Percentiles rank a stretch among this genome's conserved stretches.
Evolutionary conservation across 441 rosid genomes (phyloP).

Genomic region (Erodium texanum): DNA sequence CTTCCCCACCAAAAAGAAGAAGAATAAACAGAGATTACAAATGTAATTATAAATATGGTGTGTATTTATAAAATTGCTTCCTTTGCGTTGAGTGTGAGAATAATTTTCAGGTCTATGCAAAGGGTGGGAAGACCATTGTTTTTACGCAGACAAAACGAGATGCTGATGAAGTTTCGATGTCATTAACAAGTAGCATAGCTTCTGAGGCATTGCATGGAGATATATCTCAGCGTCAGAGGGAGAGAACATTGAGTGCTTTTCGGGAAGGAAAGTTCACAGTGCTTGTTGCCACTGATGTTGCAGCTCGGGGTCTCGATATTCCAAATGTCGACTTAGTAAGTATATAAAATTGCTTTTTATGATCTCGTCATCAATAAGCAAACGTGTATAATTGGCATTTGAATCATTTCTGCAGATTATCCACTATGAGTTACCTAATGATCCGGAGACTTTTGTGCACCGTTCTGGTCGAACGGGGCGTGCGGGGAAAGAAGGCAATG

Average conservation of each 20-base stretch:
- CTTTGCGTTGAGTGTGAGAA: no score
- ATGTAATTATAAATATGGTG: no score
- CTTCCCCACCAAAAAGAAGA: no score
- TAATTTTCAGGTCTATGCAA: constrained; percentile 87
- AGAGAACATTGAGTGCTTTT: constrained; percentile 84
- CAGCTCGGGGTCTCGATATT: constrained; percentile 95
- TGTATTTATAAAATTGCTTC: no score
- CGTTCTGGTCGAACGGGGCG: constrained; percentile 99
- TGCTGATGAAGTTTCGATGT: constrained; percentile 89
- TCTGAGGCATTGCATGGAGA: constrained; percentile 97
- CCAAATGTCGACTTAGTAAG: constrained; percentile 91
- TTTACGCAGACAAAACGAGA: constrained; percentile 93
- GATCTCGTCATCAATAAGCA: no score
- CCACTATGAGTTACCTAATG: constrained; percentile 97
- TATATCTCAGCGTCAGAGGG: constrained; percentile 96
- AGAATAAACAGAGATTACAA: no score
- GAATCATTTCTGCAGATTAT: no score
- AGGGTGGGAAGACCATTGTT: constrained; percentile 93
- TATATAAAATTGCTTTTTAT: constrained; percentile 14
- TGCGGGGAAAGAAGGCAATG: constrained; percentile 90
- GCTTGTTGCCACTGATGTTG: constrained; percentile 97
- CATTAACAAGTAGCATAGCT: constrained; percentile 70
- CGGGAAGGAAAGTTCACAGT: constrained; percentile 96
- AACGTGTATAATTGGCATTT: no score
- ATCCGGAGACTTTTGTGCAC: constrained; percentile 93